These are phyloP conservation scores for Colletotrichum agaves DNA, from an alignment of 2,329 filamentous ascomycete species.

Conservation along the genomic window DNA sequence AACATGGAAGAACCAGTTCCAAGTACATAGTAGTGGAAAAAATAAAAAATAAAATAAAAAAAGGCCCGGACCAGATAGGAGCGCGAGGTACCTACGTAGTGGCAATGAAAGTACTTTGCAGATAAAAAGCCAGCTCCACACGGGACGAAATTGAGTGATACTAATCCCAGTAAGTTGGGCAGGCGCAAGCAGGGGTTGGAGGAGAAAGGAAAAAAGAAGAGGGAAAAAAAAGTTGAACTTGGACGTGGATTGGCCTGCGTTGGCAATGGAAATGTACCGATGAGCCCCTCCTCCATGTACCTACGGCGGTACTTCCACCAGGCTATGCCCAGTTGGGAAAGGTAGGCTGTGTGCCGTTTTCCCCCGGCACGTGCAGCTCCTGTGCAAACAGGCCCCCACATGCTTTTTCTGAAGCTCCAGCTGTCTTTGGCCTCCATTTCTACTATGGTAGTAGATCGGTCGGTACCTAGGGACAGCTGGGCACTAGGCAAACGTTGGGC, in stretches of 20 bases:
- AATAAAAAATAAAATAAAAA: neutral
- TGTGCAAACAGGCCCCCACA: conserved; percentile 5
- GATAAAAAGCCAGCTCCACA: conserved; percentile 4
- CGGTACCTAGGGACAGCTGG: conserved; percentile 1
- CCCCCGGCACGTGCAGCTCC: neutral
- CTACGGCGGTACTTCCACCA: neutral
- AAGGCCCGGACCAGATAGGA: neutral
- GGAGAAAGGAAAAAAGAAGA: no score
- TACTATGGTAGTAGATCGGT: no score
- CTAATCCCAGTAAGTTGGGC: conserved; percentile 25
- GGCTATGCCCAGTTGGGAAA: neutral
- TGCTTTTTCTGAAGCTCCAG: neutral
- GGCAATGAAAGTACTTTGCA: neutral
- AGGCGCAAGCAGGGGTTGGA: neutral
- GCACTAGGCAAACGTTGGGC: conserved; percentile 2
- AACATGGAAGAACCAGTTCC: neutral
- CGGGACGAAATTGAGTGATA: conserved; percentile 30
- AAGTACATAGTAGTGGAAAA: neutral
- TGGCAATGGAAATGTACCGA: conserved; percentile 29
- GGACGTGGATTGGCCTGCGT: conserved; percentile 11
- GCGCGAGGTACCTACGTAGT: neutral
- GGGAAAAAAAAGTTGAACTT: conserved; percentile 1
- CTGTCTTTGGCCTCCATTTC: neutral
- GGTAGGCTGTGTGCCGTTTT: neutral
- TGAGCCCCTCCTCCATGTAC: conserved; percentile 7